These are phyloP conservation scores for Xerocomellus amylosporus DNA, from an alignment of 768 basidiomycete genomes.

Conservation along the genomic window DNA sequence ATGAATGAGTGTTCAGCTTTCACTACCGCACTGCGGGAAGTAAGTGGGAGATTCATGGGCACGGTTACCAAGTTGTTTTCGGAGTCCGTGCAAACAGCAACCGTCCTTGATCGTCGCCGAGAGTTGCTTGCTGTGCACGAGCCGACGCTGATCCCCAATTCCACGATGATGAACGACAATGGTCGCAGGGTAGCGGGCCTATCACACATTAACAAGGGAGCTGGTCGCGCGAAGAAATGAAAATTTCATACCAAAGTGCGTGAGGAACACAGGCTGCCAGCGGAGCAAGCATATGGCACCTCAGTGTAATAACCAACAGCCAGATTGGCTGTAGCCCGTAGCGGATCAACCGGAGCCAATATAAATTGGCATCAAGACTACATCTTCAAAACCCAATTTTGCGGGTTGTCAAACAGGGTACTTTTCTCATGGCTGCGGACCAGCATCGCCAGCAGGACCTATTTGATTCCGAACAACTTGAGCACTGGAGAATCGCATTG, in stretches of 20 bases:
- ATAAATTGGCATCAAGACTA: constrained; percentile 7
- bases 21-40: constrained; percentile 22
- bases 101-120: constrained; percentile 33
- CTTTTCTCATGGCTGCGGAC: constrained; percentile 17
- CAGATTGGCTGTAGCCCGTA: constrained; percentile 23
- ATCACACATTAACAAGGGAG: constrained; percentile 11
- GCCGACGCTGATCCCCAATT: constrained; percentile 29
- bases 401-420: constrained; percentile 7
- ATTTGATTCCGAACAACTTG: constrained; percentile 6
- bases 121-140: constrained; percentile 31
- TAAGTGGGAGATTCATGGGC: constrained; percentile 22
- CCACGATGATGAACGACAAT: constrained; percentile 9
- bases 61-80: constrained; percentile 28
- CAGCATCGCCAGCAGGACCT: constrained; percentile 13
- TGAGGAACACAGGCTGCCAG: constrained; percentile 13
- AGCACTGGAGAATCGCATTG: constrained; percentile 22
- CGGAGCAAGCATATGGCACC: constrained; percentile 6
- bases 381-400: neutral
- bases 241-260: constrained; percentile 21
- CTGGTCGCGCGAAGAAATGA: constrained; percentile 15
- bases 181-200: constrained; percentile 9
- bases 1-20: constrained; percentile 30
- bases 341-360: constrained; percentile 30
- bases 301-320: constrained; percentile 6
- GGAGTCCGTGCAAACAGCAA: constrained; percentile 27